Conservation (phyloP, 2,329 filamentous ascomycete genomes). For the Trichoderma sp. region DNA sequence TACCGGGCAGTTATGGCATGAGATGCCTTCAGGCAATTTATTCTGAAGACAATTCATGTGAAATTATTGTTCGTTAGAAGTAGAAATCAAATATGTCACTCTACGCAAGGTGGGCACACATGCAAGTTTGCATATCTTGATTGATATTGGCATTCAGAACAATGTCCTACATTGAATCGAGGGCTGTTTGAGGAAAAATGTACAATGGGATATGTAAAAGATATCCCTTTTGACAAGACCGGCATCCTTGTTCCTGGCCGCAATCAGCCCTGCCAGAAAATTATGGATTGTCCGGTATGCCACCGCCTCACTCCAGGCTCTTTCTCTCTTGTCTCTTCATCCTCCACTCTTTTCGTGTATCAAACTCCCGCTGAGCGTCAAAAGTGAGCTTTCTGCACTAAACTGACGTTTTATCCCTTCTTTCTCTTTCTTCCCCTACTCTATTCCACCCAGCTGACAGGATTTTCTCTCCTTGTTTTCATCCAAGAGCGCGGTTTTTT, state of each 20-base stretch:
- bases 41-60: neutral
- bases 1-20: neutral
- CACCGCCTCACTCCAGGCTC: slow-evolving; percentile 3
- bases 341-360: neutral
- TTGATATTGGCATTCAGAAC: slow-evolving; percentile 32
- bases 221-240: slow-evolving; percentile 22
- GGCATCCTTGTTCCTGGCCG: slow-evolving; percentile 19
- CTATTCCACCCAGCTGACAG: neutral
- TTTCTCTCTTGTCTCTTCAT: neutral
- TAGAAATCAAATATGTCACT: neutral
- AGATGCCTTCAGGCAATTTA: neutral
- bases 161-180: slow-evolving; percentile 33
- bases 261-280: slow-evolving; percentile 10
- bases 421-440: neutral
- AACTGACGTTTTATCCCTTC: neutral
- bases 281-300: slow-evolving; percentile 9
- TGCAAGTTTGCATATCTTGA: slow-evolving; percentile 19
- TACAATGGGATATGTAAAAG: slow-evolving; percentile 35
- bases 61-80: neutral
- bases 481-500: neutral
- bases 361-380: neutral
- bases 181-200: slow-evolving; percentile 36
- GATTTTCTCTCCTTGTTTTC: neutral
- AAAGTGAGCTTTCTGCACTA: neutral
- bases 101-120: neutral